Conservation (phyloP, 495 filamentous ascomycete species). For the Glutinoglossum americanum region DNA sequence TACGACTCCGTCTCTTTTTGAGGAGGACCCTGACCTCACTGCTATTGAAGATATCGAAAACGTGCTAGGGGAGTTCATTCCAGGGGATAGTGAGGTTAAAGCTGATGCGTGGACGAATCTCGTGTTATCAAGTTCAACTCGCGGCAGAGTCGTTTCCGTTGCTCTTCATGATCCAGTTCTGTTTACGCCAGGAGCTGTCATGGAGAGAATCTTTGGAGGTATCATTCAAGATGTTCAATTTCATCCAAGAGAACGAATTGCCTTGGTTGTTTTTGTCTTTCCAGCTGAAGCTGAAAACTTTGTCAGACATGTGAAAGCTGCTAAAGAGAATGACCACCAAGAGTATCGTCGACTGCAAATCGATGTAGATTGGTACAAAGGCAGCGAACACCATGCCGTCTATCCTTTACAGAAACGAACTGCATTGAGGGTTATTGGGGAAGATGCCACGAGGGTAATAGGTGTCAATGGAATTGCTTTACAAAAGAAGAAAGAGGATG, state of each 20-base stretch:
- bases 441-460: neutral
- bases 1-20: neutral
- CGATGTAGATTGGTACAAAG: constrained; percentile 6
- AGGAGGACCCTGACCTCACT: neutral
- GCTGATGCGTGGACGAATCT: neutral
- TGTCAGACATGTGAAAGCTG: constrained; percentile 3
- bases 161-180: neutral
- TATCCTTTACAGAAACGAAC: neutral
- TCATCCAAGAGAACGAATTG: constrained; percentile 2
- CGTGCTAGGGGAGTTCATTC: neutral
- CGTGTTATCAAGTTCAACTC: neutral
- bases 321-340: neutral
- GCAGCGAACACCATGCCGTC: constrained; percentile 1
- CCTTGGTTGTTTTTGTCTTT: constrained; percentile 5
- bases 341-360: constrained; percentile 6
- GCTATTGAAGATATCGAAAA: neutral
- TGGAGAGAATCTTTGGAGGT: constrained; percentile 3
- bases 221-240: constrained; percentile 5
- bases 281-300: constrained; percentile 3
- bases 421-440: neutral
- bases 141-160: constrained; percentile 1
- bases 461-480: neutral
- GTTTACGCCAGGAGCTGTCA: neutral
- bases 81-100: neutral
- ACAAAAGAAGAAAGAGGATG: constrained; percentile 2